Evolutionary conservation across 352 stramenopile genomes (phyloP).

Genomic region (Phytopythium vexans): DNA sequence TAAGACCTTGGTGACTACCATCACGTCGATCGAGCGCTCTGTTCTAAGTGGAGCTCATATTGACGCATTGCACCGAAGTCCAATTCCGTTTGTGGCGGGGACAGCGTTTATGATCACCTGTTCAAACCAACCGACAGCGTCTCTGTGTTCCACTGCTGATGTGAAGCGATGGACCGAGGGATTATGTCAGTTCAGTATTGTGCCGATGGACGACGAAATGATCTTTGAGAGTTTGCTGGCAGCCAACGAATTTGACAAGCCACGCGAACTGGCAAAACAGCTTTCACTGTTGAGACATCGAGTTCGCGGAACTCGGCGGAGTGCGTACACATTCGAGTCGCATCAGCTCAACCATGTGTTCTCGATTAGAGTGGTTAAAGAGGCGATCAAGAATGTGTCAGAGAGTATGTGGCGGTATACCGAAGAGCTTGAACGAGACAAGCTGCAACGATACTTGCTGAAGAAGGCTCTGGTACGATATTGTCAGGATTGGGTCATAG

Average conservation of each 20-base stretch:
- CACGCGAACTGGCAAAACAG: conserved; percentile 11
- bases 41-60: conserved; percentile 31
- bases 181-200: conserved; percentile 25
- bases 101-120: conserved; percentile 22
- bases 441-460: conserved; percentile 10
- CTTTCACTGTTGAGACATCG: conserved; percentile 21
- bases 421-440: conserved; percentile 11
- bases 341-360: neutral
- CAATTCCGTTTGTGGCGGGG: conserved; percentile 29
- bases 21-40: conserved; percentile 30
- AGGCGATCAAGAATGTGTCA: conserved; percentile 4
- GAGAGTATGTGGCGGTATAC: conserved; percentile 2
- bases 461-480: conserved; percentile 6
- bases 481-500: neutral
- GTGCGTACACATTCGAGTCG: no score
- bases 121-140: no score
- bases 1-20: conserved; percentile 18
- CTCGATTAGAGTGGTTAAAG: conserved; percentile 7
- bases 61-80: conserved; percentile 19
- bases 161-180: conserved; percentile 11
- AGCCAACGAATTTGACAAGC: conserved; percentile 18
- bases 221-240: conserved; percentile 33
- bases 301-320: conserved; percentile 1
- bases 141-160: no score
- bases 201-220: conserved; percentile 20